Base-by-base conservation (phyloP, 1,139 yeast species). In the Wickerhamomyces sp. region DNA sequence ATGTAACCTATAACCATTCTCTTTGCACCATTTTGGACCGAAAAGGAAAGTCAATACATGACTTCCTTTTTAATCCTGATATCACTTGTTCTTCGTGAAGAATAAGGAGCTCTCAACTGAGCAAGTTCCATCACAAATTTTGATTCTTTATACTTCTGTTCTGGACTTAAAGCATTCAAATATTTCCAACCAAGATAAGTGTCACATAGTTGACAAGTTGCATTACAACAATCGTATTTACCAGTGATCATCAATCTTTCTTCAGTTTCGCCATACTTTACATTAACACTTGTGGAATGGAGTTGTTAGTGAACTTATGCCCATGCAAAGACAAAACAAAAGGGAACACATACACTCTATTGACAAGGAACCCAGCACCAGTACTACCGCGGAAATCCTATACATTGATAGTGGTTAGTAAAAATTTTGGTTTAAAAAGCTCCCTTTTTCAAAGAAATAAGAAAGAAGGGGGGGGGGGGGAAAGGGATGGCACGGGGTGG, bases 161-260 rank as follows among this genome's bases (percentile, higher is more conserved):
- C 54, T 34, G 61, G 59, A 30, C 66, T 63, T 42, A 65, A 75
- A 11, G 91, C 72, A 49, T 70, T 72, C 41, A 80, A 66, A 56
- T 87, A 87, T 46, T 70, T 73, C 96, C 96, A 86, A 9, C 95
- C 96, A 23, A 86, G 60, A 31, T 66, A 66, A 5, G 59, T 54
- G 33, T 62, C 58, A 55, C 95, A 86, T 49, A 78, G 85, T 41
- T 70, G 72, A 57, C 96, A 86, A 34, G 58, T 58, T 23, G 85
- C 72, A 42, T 75, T 75, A 46, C 75, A 74, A 19, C 84, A 82
- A 12, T 70, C 62, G 54, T 83, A 87, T 20, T 58, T 57, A 2
- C 95, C 96, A 0, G 95, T 84, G 36, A 65, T 63, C 91, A 86
- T 84, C 33, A 52, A 48, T 36, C 75, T 62, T 27, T 54, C 54